Evolutionary conservation across 768 basidiomycete species (phyloP).

Genomic region (Tricholoma flavovirens): DNA sequence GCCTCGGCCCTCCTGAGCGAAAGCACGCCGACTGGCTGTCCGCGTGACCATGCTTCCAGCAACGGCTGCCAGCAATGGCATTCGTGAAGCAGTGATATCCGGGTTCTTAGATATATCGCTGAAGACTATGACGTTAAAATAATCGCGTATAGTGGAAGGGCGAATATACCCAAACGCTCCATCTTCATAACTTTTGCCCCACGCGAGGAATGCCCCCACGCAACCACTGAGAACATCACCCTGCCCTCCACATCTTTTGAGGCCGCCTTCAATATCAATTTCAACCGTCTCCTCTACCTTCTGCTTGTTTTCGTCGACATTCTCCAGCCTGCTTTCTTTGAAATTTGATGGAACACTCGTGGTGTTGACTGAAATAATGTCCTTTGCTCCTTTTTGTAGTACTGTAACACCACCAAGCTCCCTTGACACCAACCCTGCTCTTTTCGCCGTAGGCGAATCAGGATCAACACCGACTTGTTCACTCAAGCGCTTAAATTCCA

Average conservation of each 20-base stretch:
- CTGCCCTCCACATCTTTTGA: conserved; percentile 94
- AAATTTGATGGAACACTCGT: conserved; percentile 47
- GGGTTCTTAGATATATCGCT: conserved; percentile 1
- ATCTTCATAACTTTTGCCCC: conserved; percentile 91
- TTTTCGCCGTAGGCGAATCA: conserved; percentile 40
- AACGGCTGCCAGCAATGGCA: conserved; percentile 81
- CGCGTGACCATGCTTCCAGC: conserved; percentile 89
- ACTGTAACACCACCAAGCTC: conserved; percentile 84
- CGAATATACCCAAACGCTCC: conserved; percentile 68
- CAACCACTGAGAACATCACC: conserved; percentile 90
- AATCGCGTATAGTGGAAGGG: neutral
- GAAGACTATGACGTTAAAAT: neutral
- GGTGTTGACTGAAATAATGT: conserved; percentile 78
- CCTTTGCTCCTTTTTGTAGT: conserved; percentile 79
- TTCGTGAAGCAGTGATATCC: conserved; percentile 48
- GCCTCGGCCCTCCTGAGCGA: conserved; percentile 67
- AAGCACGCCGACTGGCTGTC: conserved; percentile 73
- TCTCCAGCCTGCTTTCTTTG: conserved; percentile 35
- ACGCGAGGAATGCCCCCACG: conserved; percentile 87
- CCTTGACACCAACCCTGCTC: conserved; percentile 68
- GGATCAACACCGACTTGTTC: conserved; percentile 66
- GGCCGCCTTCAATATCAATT: conserved; percentile 69
- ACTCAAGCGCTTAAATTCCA: conserved; percentile 84
- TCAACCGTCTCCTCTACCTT: conserved; percentile 54
- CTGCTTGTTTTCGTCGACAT: conserved; percentile 43